Conservation (phyloP, 768 basidiomycete genomes). For the Collybia nuda region DNA sequence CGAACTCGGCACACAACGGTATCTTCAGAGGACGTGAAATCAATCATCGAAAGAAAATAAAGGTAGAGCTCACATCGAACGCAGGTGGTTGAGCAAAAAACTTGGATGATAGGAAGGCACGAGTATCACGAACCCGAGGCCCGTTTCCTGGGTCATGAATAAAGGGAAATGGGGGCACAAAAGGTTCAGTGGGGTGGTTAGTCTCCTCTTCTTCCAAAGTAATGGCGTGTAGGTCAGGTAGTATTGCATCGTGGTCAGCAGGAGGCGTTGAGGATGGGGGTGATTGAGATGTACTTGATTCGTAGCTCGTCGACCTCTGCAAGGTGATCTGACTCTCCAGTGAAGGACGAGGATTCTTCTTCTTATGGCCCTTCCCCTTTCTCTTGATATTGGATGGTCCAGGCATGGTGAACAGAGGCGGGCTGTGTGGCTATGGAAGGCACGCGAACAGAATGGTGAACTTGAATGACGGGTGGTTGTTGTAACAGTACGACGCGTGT, state of each 20-base stretch:
- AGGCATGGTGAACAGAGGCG: conserved; percentile 41
- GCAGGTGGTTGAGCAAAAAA: conserved; percentile 69
- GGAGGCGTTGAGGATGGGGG: conserved; percentile 19
- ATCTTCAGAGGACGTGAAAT: conserved; percentile 31
- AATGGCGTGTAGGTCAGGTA: neutral
- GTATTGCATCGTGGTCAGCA: neutral
- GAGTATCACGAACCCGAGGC: conserved; percentile 67
- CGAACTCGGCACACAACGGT: conserved; percentile 74
- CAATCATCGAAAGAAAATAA: neutral
- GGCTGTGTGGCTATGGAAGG: neutral
- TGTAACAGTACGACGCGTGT: too few species aligned
- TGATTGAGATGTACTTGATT: conserved; percentile 16
- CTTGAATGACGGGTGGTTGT: too few species aligned
- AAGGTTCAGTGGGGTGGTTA: conserved; percentile 1
- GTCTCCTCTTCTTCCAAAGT: neutral
- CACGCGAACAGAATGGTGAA: too few species aligned
- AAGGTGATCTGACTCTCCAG: neutral
- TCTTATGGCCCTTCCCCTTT: conserved; percentile 39
- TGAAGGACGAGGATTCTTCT: conserved; percentile 20
- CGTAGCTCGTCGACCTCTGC: neutral
- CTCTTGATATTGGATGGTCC: conserved; percentile 58
- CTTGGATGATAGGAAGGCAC: conserved; percentile 60
- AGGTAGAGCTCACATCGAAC: conserved; percentile 35
- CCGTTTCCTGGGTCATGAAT: conserved; percentile 81
- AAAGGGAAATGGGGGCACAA: conserved; percentile 48